phyloP scores from a whole-genome alignment of 495 filamentous ascomycete genomes.

The Antarctomyces pellizariae region DNA sequence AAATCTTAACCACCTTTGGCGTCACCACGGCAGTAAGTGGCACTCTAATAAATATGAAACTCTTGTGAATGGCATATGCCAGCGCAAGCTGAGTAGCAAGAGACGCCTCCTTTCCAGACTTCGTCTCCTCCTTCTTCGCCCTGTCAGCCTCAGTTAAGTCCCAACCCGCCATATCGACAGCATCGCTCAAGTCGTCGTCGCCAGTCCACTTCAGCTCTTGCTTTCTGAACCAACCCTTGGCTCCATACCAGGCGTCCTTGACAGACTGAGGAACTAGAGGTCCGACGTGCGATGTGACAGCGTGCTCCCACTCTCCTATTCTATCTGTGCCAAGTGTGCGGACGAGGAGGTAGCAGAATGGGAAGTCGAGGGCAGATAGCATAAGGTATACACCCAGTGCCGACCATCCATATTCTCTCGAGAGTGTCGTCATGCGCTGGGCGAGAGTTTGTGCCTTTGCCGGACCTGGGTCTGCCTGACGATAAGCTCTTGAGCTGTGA shows the following conservation, averaged over 20 bases:
- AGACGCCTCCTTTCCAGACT: too few relatives aligned
- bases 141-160: slow-evolving; percentile 27
- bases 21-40: slow-evolving; percentile 74
- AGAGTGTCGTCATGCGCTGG: slow-evolving; percentile 53
- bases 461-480: slow-evolving; percentile 1
- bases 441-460: slow-evolving; percentile 33
- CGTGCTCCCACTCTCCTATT: slow-evolving; percentile 35
- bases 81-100: slow-evolving; percentile 66
- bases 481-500: too few relatives aligned
- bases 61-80: slow-evolving; percentile 95
- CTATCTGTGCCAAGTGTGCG: slow-evolving; percentile 58
- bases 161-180: slow-evolving; percentile 21
- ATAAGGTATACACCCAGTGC: slow-evolving; percentile 76
- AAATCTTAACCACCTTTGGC: slow-evolving; percentile 71
- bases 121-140: slow-evolving; percentile 25
- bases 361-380: slow-evolving; percentile 74
- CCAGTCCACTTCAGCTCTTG: slow-evolving; percentile 13
- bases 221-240: slow-evolving; percentile 16
- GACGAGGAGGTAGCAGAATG: slow-evolving; percentile 81
- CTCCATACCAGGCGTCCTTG: slow-evolving; percentile 19
- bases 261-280: slow-evolving; percentile 27
- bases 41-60: slow-evolving; percentile 84
- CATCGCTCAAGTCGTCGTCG: slow-evolving; percentile 13
- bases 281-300: slow-evolving; percentile 21
- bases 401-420: slow-evolving; percentile 83